Conservation (phyloP, 768 basidiomycete genomes). For the Tephrocybe sp. region DNA sequence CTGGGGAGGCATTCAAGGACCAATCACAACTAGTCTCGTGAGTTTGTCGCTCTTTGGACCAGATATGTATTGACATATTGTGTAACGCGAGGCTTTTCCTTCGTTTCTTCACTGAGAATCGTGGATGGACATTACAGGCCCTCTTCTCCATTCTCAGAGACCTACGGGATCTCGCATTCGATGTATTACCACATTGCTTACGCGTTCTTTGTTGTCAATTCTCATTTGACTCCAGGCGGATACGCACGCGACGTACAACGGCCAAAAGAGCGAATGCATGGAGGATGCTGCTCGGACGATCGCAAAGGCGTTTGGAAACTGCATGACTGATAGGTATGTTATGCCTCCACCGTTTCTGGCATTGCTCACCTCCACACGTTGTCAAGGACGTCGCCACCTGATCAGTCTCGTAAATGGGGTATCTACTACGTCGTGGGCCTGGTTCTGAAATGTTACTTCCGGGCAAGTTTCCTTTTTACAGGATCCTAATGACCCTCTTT, state of each 20-base stretch:
- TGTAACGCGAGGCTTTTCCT: constrained; percentile 58
- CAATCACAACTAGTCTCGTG: constrained; percentile 76
- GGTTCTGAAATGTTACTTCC: constrained; percentile 93
- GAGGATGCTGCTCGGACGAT: constrained; percentile 87
- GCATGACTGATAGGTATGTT: constrained; percentile 70
- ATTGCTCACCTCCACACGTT: not conserved
- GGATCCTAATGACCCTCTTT: not conserved
- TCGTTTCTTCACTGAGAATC: constrained; percentile 76
- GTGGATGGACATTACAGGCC: constrained; percentile 84
- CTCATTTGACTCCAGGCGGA: constrained; percentile 48
- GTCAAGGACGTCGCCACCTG: constrained; percentile 61
- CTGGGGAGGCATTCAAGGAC: constrained; percentile 77
- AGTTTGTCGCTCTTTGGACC: constrained; percentile 30
- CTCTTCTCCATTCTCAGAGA: constrained; percentile 82
- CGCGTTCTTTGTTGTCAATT: not conserved
- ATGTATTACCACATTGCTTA: constrained; percentile 45
- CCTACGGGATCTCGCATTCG: constrained; percentile 81
- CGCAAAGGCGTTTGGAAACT: constrained; percentile 86
- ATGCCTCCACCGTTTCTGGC: not conserved
- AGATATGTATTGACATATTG: not conserved
- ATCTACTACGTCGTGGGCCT: constrained; percentile 91
- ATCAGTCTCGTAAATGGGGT: constrained; percentile 84
- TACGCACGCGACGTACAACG: constrained; percentile 54
- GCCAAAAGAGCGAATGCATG: constrained; percentile 64
- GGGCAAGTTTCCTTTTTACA: constrained; percentile 48